Base-by-base conservation (phyloP, 129 eudicot species). In the Flaveria bidentis region DNA sequence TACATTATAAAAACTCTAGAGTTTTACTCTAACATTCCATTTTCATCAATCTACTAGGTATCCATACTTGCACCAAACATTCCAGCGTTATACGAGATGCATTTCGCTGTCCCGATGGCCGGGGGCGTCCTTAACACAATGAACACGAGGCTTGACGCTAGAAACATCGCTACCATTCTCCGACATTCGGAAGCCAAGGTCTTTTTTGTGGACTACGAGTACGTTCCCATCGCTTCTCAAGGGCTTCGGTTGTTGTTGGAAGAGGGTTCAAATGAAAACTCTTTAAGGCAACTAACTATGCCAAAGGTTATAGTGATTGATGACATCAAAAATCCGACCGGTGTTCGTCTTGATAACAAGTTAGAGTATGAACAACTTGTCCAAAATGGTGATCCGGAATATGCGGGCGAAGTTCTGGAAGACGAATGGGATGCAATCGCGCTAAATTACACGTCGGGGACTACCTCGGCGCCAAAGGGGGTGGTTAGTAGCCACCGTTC, bases 21-120 rank as follows among this genome's bases (percentile, higher is more conserved):
- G 15, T 50, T 12, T 50, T 15, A 1, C 61, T 55, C 61, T 55
- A n/a, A 55, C 20, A n/a, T n/a, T 55, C 18, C 3, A 17, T 2
- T 55, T 55, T 17, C 61, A 17, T 55, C 6, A 6, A 55, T 57
- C 33, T 2, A 57, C 2, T 57, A 58, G 65, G 65, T 58, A 10
- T 58, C 65, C 12, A 14, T 58, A 58, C 65, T 58, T 22, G 65
- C 65, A 58, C 36, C 65, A 58, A 58, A 58, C 65, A 14, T 58
- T 58, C 65, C 65, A 8, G 65, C 65, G 2, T 23, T 58, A 22
- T 58, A 58, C 65, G 65, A 58, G 65, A 58, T 58, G 65, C 65
- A 58, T 58, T 58, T 58, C 6, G 65, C 65, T 7, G 65, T 58
- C 11, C 65, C 65, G 4, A 58, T 58, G 65, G 65, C 65, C 0